Conservation (phyloP, 2,329 filamentous ascomycete genomes). For the Whalleya microplaca region DNA sequence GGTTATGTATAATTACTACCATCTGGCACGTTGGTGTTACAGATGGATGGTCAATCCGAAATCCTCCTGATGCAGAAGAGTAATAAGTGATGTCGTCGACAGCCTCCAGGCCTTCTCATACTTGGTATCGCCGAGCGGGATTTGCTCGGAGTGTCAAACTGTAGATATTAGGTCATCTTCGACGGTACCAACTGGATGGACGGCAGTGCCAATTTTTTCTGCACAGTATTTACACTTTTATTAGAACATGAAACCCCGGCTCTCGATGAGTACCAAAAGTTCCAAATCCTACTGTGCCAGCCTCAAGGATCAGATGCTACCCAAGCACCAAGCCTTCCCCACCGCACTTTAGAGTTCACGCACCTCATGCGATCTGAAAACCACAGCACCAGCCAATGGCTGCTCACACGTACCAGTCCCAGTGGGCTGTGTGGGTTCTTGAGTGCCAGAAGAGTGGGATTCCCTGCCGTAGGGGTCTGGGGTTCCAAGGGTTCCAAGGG, state of each 20-base stretch:
- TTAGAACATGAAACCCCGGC: neutral
- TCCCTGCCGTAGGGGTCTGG: neutral
- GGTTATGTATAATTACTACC: too few species aligned
- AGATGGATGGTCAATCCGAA: too few species aligned
- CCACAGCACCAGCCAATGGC: neutral
- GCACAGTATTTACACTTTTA: neutral
- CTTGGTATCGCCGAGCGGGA: too few species aligned
- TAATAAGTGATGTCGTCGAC: too few species aligned
- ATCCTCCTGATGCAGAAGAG: too few species aligned
- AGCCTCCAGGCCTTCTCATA: too few species aligned
- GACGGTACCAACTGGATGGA: neutral
- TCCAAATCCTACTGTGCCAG: neutral
- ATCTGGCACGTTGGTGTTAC: too few species aligned
- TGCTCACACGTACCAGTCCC: too few species aligned
- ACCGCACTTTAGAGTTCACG: neutral
- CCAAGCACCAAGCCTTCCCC: too few species aligned
- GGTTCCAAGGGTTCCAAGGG: neutral
- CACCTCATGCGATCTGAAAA: neutral
- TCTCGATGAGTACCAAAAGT: neutral
- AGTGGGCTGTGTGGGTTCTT: neutral
- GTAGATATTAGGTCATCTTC: too few species aligned
- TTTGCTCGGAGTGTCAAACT: too few species aligned
- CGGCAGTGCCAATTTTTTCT: neutral
- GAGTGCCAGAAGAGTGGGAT: neutral
- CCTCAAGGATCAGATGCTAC: neutral